Conservation (phyloP, 768 basidiomycete genomes). For the Amanita jacksonii region DNA sequence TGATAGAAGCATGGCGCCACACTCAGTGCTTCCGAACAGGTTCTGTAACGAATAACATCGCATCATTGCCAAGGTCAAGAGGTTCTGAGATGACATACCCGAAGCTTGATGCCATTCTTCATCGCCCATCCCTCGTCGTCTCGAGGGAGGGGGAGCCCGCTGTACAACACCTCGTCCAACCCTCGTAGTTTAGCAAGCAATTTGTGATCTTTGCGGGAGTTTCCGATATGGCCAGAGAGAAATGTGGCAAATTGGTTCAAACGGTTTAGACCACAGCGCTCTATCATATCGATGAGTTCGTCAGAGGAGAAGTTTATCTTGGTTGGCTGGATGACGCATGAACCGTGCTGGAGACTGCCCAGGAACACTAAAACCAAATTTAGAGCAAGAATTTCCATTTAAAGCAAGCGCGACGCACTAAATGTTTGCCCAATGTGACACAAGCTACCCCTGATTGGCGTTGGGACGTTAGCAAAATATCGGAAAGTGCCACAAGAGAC, state of each 20-base stretch:
- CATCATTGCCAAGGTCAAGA: constrained; percentile 9
- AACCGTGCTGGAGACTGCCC: constrained; percentile 61
- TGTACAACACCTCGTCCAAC: constrained; percentile 57
- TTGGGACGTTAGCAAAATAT: constrained; percentile 18
- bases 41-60: constrained; percentile 35
- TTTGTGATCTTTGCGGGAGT: constrained; percentile 48
- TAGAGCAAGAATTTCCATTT: constrained; percentile 14
- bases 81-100: constrained; percentile 30
- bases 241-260: constrained; percentile 69
- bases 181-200: constrained; percentile 45
- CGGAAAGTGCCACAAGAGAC: constrained; percentile 12
- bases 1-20: constrained; percentile 62
- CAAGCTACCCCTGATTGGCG: constrained; percentile 61
- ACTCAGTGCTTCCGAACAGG: constrained; percentile 81
- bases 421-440: constrained; percentile 73
- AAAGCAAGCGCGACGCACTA: constrained; percentile 32
- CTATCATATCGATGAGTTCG: constrained; percentile 67
- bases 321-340: constrained; percentile 66
- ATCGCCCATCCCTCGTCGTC: constrained; percentile 71
- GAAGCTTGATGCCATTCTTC: constrained; percentile 51
- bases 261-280: constrained; percentile 57
- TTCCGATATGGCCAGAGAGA: constrained; percentile 55
- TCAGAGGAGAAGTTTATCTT: constrained; percentile 54
- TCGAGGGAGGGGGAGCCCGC: constrained; percentile 50
- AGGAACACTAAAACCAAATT: constrained; percentile 46